phyloP scores from a whole-genome alignment of 2,329 filamentous ascomycete species.

The Rutstroemia sp. region DNA sequence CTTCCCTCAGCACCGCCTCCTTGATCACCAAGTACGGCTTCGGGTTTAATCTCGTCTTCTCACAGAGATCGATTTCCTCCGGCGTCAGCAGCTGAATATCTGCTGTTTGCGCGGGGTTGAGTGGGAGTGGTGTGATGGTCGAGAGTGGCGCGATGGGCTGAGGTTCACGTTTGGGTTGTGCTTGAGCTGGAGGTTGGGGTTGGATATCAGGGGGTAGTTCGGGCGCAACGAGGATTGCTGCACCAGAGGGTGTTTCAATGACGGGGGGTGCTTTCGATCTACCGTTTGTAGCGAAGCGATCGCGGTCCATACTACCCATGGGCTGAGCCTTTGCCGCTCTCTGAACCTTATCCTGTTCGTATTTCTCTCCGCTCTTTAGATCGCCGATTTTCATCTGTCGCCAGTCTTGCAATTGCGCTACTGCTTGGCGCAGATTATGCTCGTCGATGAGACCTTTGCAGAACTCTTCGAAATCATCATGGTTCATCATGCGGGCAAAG shows the following conservation, averaged over 20 bases:
- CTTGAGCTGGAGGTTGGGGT: conserved; percentile 27
- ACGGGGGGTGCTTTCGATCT: conserved; percentile 55
- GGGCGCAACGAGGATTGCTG: conserved; percentile 68
- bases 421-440: conserved; percentile 83
- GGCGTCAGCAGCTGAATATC: conserved; percentile 80
- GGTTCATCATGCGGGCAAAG: conserved; percentile 95
- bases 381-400: conserved; percentile 76
- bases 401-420: conserved; percentile 90
- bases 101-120: conserved; percentile 52
- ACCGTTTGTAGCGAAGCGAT: conserved; percentile 63
- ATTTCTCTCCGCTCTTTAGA: conserved; percentile 81
- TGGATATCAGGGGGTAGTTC: conserved; percentile 52
- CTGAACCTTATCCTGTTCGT: conserved; percentile 77
- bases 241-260: conserved; percentile 65
- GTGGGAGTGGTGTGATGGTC: conserved; percentile 35
- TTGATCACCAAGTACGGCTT: conserved; percentile 96
- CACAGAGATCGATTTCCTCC: conserved; percentile 82
- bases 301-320: conserved; percentile 78
- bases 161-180: conserved; percentile 34
- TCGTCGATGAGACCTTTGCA: conserved; percentile 83
- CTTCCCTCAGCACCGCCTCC: conserved; percentile 83
- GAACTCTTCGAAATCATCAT: conserved; percentile 79
- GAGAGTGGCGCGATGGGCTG: conserved; percentile 43
- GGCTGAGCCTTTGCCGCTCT: conserved; percentile 64
- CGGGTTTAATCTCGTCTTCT: conserved; percentile 74